Evolutionary conservation across 371 early-diverging fungal genomes (phyloP).

Genomic region (Syncephalastrum monosporum): DNA sequence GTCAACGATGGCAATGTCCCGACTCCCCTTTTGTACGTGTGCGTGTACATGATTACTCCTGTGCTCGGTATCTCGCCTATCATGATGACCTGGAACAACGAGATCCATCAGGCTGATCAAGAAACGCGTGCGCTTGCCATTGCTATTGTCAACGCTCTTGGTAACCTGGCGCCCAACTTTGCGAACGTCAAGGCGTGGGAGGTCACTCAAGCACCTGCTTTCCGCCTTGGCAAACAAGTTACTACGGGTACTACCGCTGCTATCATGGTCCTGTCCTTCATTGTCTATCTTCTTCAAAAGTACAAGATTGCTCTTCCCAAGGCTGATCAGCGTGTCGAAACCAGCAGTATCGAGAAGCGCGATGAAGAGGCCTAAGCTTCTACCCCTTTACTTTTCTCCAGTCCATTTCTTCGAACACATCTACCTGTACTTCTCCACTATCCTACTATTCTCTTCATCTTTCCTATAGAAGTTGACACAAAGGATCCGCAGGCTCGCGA

Average conservation of each 20-base stretch:
- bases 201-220: conserved; percentile 19
- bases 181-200: conserved; percentile 32
- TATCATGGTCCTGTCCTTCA: conserved; percentile 22
- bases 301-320: conserved; percentile 34
- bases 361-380: too few relatives aligned
- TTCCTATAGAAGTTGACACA: too few relatives aligned
- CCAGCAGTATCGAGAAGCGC: conserved; percentile 13
- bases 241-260: conserved; percentile 33
- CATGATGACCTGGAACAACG: conserved; percentile 45
- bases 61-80: conserved; percentile 36
- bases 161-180: conserved; percentile 43
- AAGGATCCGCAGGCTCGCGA: too few relatives aligned
- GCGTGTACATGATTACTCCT: conserved; percentile 33
- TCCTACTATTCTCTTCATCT: too few relatives aligned
- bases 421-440: too few relatives aligned
- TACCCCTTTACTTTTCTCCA: too few relatives aligned
- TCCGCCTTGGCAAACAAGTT: conserved; percentile 35
- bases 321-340: conserved; percentile 26
- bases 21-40: conserved; percentile 26
- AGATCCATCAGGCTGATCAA: conserved; percentile 27
- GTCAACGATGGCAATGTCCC: conserved; percentile 42
- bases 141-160: conserved; percentile 38
- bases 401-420: too few relatives aligned
- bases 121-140: conserved; percentile 43
- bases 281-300: conserved; percentile 20